These are phyloP conservation scores for Lentinula raphanica DNA, from an alignment of 768 basidiomycete genomes.

Conservation along the genomic window DNA sequence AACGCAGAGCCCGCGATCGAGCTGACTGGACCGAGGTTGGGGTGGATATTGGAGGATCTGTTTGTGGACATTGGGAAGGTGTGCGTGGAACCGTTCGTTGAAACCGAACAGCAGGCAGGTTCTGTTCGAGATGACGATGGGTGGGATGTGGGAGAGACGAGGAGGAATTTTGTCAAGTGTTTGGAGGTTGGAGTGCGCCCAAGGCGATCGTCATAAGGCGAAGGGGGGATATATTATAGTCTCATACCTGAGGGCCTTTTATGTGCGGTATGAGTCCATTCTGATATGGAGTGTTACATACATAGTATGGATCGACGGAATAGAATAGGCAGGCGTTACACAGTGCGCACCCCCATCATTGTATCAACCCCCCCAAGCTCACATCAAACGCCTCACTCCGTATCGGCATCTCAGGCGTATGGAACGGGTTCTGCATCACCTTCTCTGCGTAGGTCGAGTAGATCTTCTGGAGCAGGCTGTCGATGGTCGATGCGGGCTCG, in stretches of 20 bases:
- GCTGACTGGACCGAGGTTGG: conserved; percentile 78
- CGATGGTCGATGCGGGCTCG: conserved; percentile 54
- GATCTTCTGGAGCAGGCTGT: conserved; percentile 73
- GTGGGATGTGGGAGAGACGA: conserved; percentile 52
- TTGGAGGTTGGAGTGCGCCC: conserved; percentile 35
- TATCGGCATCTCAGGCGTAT: conserved; percentile 99
- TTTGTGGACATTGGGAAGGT: conserved; percentile 66
- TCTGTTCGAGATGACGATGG: not conserved
- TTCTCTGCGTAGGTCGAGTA: conserved; percentile 94
- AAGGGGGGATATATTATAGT: too few species aligned
- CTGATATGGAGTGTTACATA: too few species aligned
- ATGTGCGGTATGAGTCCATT: too few species aligned
- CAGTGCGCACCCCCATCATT: too few species aligned
- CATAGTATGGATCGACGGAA: too few species aligned
- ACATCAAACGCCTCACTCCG: conserved; percentile 85
- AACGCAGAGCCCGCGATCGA: conserved; percentile 97
- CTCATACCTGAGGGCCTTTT: too few species aligned
- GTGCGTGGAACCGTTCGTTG: conserved; percentile 68
- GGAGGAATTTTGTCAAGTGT: conserved; percentile 60
- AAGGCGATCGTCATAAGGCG: not conserved
- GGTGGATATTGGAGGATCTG: conserved; percentile 76
- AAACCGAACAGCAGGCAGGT: conserved; percentile 8
- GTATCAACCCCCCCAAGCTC: conserved; percentile 58
- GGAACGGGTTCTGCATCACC: conserved; percentile 99
- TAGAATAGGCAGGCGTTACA: too few species aligned